Base-by-base conservation (phyloP, 2,329 filamentous ascomycete species). In the Herpotrichia juniperi region DNA sequence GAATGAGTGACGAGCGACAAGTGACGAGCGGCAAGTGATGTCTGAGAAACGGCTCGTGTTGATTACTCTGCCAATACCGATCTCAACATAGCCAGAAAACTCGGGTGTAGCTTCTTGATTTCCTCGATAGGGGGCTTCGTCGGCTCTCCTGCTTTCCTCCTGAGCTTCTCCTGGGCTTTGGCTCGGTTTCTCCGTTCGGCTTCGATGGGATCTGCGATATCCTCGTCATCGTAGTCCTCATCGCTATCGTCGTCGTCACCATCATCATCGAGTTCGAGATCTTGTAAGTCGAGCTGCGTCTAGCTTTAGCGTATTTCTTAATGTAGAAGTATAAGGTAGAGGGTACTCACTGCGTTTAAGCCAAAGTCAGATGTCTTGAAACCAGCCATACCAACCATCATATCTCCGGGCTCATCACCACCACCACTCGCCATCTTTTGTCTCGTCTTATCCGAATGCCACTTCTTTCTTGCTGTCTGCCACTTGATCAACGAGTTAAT, bases 351-450 rank as follows among this genome's bases (percentile, higher is more conserved):
- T 66, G 89, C 85, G 68, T 97, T 87, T 17, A 99, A 78, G 0
- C 94, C 94, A 76, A 99, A 99, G 75, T 99, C 94, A 43, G 84
- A 85, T 19, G 88, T 87, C 66, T 83, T 87, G 77, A 97, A 96
- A 22, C 80, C 79, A 16, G 76, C 66, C 51, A 67, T 69, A 17
- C 69, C 74, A 5, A 70, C 69, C 9, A 76, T 56, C 22, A 68
- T 55, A 28, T 64, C 74, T 46, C 77, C 78, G 9, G 71, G 71
- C 31, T 79, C 78, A 5, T 80, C 80, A 6, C 71, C 80, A 2
- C 86, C 87, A 66, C 93, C 92, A 2, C 91, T 92, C 0, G 94
- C 94, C 94, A 99, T 97, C 82, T 99, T 99, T 78, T 97, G 94
- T 48, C 93, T 81, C 8, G 94, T 99, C 81, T 99, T 99, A 76